Conservation (phyloP, 1,284 basidiomycete species). For the Ceratobasidium sp. region DNA sequence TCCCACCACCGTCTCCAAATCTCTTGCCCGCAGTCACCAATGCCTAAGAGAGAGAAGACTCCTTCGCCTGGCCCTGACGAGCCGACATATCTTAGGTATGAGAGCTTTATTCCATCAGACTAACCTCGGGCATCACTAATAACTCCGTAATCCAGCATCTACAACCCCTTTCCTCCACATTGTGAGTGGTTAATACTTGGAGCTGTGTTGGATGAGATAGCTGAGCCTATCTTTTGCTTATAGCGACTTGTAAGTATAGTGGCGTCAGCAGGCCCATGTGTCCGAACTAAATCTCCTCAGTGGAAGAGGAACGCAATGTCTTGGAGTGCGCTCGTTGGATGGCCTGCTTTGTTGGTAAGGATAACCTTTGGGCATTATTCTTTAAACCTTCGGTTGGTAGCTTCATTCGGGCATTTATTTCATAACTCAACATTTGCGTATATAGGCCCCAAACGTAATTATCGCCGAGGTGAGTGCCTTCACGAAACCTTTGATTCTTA, state of each 20-base stretch:
- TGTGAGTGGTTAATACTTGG: too few species aligned
- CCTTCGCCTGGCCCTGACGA: conserved; percentile 23
- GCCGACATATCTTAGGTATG: conserved; percentile 26
- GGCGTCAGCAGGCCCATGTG: background rate
- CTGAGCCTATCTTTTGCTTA: background rate
- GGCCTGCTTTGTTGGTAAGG: conserved; percentile 14
- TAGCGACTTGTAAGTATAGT: conserved; percentile 18
- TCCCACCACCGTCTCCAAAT: background rate
- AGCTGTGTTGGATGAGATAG: too few species aligned
- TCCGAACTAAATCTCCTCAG: background rate
- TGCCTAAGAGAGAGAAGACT: conserved; percentile 36
- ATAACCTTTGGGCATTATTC: conserved; percentile 21
- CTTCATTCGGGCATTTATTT: background rate
- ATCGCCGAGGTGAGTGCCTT: conserved; percentile 9
- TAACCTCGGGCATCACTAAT: background rate
- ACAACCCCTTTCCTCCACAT: conserved; percentile 17
- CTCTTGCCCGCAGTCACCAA: background rate
- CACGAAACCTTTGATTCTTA: background rate
- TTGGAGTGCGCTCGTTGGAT: conserved; percentile 27
- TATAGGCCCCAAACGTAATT: conserved; percentile 27
- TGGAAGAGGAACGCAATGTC: conserved; percentile 4
- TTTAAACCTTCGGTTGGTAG: conserved; percentile 16
- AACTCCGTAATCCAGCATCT: background rate
- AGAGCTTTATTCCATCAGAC: too few species aligned
- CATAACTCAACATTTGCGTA: background rate